Evolutionary conservation across 1,139 yeast species (phyloP).

Genomic region (Yamadazyma kanchanaburiensis): DNA sequence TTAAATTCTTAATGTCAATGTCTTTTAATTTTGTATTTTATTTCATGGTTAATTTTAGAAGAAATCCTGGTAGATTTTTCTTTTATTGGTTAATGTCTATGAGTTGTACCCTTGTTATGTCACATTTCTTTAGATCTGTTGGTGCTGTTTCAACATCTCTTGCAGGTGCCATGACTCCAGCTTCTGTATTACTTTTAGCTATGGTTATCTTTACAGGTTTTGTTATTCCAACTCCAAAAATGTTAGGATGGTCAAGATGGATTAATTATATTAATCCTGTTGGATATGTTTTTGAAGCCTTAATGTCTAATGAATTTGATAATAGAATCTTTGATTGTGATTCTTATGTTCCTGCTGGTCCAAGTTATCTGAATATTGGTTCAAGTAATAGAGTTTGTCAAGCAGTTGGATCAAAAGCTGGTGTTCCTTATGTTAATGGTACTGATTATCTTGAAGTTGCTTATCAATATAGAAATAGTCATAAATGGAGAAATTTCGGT

Average conservation of each 20-base stretch:
- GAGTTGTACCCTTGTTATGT: conserved; percentile 48
- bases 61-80: conserved; percentile 61
- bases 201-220: conserved; percentile 59
- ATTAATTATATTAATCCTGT: conserved; percentile 56
- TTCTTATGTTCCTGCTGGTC: conserved; percentile 46
- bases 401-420: conserved; percentile 62
- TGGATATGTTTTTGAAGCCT: conserved; percentile 52
- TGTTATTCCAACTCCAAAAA: conserved; percentile 52
- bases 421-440: conserved; percentile 54
- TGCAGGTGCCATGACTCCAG: conserved; percentile 61
- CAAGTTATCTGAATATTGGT: conserved; percentile 40
- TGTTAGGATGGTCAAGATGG: conserved; percentile 69
- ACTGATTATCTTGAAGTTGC: conserved; percentile 47
- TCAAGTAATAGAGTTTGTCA: conserved; percentile 47
- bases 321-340: conserved; percentile 48
- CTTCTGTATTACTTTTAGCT: conserved; percentile 52
- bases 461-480: conserved; percentile 49
- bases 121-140: conserved; percentile 57
- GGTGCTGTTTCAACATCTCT: conserved; percentile 55
- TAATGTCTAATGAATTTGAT: conserved; percentile 55
- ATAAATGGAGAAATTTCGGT: conserved; percentile 86
- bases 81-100: conserved; percentile 44
- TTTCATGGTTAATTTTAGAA: conserved; percentile 55
- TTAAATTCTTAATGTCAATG: conserved; percentile 44
- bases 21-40: conserved; percentile 48